These are phyloP conservation scores for Scenedesmus sp. DNA, from an alignment of 163 green algal species.

Conservation along the genomic window DNA sequence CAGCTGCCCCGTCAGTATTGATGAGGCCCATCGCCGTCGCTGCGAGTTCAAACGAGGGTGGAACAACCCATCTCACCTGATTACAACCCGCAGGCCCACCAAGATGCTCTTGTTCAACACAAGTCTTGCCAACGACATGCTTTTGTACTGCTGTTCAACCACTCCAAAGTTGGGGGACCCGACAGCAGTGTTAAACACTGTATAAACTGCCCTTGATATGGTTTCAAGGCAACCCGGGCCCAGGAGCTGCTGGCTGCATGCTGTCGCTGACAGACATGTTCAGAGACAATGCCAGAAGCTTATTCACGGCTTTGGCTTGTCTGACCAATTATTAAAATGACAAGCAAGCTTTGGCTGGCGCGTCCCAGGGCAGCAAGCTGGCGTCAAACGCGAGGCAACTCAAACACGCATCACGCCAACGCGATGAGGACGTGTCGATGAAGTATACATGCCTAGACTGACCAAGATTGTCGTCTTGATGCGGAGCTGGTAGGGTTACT, in stretches of 20 bases:
- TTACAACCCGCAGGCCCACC: constrained; percentile 1
- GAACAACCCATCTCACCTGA: not conserved
- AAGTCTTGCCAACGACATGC: constrained; percentile 18
- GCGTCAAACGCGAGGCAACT: not conserved
- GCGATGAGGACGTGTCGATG: too few relatives aligned
- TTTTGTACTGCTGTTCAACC: not conserved
- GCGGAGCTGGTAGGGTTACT: too few relatives aligned
- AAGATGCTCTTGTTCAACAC: constrained; percentile 29
- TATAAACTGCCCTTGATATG: too few relatives aligned
- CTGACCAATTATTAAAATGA: too few relatives aligned
- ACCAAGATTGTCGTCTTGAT: too few relatives aligned
- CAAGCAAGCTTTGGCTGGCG: not conserved
- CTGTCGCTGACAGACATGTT: not conserved
- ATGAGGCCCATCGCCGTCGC: not conserved
- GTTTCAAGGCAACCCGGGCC: not conserved
- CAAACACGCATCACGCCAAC: not conserved
- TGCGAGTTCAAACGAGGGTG: not conserved
- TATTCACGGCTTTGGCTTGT: too few relatives aligned
- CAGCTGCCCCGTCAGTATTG: not conserved
- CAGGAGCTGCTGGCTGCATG: not conserved
- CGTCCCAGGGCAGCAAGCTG: not conserved
- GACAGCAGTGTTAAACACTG: too few relatives aligned
- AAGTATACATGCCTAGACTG: too few relatives aligned
- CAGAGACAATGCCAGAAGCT: not conserved
- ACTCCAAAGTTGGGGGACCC: too few relatives aligned